phyloP scores from a whole-genome alignment of 2,329 filamentous ascomycete species.

The Emergomyces africanus region DNA sequence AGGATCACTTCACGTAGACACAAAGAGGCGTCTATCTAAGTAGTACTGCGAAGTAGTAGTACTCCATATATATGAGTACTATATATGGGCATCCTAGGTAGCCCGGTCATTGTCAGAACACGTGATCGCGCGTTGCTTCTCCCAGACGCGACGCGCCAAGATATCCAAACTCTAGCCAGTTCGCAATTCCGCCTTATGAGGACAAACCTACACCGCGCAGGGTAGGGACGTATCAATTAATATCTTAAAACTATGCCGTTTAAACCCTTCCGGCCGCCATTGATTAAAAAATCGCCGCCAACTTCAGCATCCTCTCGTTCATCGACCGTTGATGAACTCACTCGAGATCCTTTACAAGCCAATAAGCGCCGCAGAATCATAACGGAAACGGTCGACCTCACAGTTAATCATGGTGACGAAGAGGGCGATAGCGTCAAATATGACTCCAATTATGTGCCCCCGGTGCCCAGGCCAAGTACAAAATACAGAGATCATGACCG shows the following conservation, averaged over 20 bases:
- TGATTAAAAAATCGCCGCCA: conserved; percentile 22
- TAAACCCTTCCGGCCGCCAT: conserved; percentile 35
- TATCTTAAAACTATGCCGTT: conserved; percentile 24
- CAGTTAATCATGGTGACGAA: background rate
- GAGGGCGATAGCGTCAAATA: background rate
- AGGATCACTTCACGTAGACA: background rate
- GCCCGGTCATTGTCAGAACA: too few relatives aligned
- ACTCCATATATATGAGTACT: too few relatives aligned
- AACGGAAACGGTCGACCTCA: conserved; percentile 9
- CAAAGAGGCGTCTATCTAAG: background rate
- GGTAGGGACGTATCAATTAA: background rate
- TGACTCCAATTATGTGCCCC: background rate
- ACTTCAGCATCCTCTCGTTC: background rate
- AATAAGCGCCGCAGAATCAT: conserved; percentile 27
- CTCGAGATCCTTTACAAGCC: conserved; percentile 11
- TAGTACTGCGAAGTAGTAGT: too few relatives aligned
- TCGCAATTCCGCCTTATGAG: background rate
- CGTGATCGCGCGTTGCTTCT: background rate
- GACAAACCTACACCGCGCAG: background rate
- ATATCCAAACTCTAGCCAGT: background rate
- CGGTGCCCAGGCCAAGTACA: background rate
- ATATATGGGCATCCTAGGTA: too few relatives aligned
- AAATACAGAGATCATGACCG: conserved; percentile 9
- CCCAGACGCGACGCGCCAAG: background rate
- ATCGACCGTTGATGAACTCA: conserved; percentile 5